Evolutionary conservation across 345 rosid species (phyloP).

Genomic region (Turnera subulata): DNA sequence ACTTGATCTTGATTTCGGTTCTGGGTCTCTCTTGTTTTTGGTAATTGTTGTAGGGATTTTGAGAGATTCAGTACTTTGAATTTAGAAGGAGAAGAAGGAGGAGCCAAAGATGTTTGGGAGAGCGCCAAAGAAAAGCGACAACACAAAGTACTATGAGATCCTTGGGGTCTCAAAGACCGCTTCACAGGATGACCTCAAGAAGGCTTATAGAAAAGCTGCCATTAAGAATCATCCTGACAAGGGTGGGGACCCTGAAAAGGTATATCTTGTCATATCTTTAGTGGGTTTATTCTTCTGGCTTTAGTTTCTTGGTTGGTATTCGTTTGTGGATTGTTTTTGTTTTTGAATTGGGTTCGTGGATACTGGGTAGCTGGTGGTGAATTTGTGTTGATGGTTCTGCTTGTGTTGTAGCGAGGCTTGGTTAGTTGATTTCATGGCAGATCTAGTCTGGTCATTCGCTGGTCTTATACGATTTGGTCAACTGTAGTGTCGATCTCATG

Average conservation of each 20-base stretch:
- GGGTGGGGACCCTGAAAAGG: conserved; percentile 78
- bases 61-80: not conserved
- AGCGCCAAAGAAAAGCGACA: conserved; percentile 64
- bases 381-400: too few species aligned
- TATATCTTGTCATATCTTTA: not conserved
- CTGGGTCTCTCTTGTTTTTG: not conserved
- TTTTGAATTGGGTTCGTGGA: not conserved
- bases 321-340: not conserved
- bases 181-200: conserved; percentile 57
- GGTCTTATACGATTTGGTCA: too few species aligned
- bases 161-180: conserved; percentile 58
- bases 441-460: too few species aligned
- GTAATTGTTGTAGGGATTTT: not conserved
- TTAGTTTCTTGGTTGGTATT: not conserved
- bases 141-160: conserved; percentile 59
- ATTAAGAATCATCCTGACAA: conserved; percentile 71
- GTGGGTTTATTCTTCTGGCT: not conserved
- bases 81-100: too few species aligned
- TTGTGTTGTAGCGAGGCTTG: too few species aligned
- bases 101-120: conserved; percentile 50
- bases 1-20: not conserved
- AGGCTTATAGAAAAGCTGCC: conserved; percentile 65
- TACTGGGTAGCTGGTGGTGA: too few species aligned
- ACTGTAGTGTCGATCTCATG: too few species aligned
- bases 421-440: too few species aligned